Evolutionary conservation across 805 yeast species (phyloP).

Genomic region (Metschnikowia picachoensis): DNA sequence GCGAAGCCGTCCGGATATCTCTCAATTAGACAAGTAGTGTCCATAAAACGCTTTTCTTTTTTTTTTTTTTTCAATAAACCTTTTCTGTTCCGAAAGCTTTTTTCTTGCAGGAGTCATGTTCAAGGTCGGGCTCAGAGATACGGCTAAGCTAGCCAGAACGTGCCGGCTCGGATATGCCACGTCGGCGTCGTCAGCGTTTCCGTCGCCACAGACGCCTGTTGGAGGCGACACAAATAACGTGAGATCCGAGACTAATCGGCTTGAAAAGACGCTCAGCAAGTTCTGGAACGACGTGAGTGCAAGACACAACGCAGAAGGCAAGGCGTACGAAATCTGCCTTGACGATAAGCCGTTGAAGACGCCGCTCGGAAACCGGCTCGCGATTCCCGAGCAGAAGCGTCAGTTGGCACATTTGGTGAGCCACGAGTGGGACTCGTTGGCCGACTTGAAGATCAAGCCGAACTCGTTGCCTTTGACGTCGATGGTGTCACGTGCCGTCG

Average conservation of each 20-base stretch:
- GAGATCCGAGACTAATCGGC: slow-evolving; percentile 61
- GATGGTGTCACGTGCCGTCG: slow-evolving; percentile 81
- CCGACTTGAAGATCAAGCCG: slow-evolving; percentile 63
- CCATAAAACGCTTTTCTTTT: too few relatives aligned
- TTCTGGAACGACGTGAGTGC: slow-evolving; percentile 78
- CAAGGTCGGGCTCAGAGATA: too few relatives aligned
- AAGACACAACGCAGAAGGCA: slow-evolving; percentile 23
- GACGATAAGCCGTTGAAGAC: slow-evolving; percentile 79
- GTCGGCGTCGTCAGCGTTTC: neutral
- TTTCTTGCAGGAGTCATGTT: too few relatives aligned
- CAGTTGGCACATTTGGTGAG: slow-evolving; percentile 70
- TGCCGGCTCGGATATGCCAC: slow-evolving; percentile 3
- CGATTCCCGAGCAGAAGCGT: slow-evolving; percentile 56
- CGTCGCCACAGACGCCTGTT: slow-evolving; percentile 22
- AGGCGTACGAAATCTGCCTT: slow-evolving; percentile 51
- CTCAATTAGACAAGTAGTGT: too few relatives aligned
- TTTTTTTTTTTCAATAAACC: too few relatives aligned
- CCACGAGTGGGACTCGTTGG: slow-evolving; percentile 83
- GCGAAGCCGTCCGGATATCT: too few relatives aligned
- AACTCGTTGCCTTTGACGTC: slow-evolving; percentile 86
- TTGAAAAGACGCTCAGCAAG: slow-evolving; percentile 62
- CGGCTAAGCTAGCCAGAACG: too few relatives aligned
- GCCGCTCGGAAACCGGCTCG: slow-evolving; percentile 70
- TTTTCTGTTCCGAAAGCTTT: too few relatives aligned
- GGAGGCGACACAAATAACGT: slow-evolving; percentile 44